Conservation (phyloP, 371 early-diverging fungal species). For the Saksenaea vasiformis region DNA sequence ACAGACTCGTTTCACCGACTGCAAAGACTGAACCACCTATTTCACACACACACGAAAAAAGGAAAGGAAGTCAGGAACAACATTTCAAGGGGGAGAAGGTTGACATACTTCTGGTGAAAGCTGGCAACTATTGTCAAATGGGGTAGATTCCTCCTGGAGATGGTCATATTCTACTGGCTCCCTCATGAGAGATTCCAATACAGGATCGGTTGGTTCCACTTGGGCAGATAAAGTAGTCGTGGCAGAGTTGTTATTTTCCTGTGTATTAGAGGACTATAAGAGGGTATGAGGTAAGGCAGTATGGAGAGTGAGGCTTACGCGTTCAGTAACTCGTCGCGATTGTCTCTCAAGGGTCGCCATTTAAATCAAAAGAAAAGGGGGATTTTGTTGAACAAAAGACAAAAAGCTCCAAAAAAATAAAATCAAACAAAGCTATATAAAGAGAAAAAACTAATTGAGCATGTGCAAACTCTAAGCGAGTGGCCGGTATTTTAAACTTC, state of each 20-base stretch:
- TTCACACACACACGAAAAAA: too few species aligned
- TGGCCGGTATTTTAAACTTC: not conserved
- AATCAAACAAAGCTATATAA: not conserved
- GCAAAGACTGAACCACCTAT: conserved; percentile 31
- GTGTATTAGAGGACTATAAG: not conserved
- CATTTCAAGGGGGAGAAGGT: not conserved
- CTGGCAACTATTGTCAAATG: conserved; percentile 1
- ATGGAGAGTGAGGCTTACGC: not conserved
- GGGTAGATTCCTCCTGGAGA: not conserved
- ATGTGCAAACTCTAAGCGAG: not conserved
- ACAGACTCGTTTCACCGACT: conserved; percentile 39
- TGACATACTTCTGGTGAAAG: conserved; percentile 14
- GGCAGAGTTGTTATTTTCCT: not conserved
- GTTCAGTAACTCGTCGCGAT: not conserved
- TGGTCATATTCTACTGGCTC: not conserved
- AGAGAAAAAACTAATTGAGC: not conserved
- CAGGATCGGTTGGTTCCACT: not conserved
- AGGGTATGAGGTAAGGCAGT: not conserved
- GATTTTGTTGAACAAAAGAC: not conserved
- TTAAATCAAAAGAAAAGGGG: not conserved
- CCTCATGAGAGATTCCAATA: not conserved
- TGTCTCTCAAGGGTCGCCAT: conserved; percentile 9
- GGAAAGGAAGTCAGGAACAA: conserved; percentile 8
- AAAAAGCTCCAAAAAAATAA: not conserved
- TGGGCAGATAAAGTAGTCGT: not conserved